These are phyloP conservation scores for Plasmodiophora brassicae DNA, from an alignment of 208 protist species.

Conservation along the genomic window DNA sequence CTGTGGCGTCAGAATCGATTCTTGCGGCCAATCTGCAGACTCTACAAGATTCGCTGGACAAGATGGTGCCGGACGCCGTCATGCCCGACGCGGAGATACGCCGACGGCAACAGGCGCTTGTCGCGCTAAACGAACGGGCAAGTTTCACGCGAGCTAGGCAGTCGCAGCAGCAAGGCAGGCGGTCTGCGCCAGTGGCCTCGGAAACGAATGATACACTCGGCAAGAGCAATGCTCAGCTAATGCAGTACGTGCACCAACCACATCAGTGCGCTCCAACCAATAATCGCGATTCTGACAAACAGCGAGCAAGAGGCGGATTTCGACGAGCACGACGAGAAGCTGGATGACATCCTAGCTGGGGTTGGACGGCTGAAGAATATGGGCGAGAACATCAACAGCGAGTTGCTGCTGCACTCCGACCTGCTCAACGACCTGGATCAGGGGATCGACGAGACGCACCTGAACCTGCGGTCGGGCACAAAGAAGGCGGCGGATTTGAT, in stretches of 20 bases:
- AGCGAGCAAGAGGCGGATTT: background rate
- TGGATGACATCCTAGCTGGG: background rate
- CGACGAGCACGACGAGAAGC: background rate
- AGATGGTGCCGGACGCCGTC: background rate
- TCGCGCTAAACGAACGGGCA: background rate
- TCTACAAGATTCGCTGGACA: background rate
- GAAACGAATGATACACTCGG: background rate
- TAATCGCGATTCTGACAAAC: background rate
- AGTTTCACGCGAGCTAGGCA: background rate
- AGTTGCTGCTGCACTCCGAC: conserved; percentile 11
- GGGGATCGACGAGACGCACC: background rate
- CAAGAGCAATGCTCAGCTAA: background rate
- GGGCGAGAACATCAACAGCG: background rate
- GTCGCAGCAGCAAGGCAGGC: background rate
- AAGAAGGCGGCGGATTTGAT: background rate
- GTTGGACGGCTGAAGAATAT: conserved; percentile 24
- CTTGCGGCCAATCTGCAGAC: background rate
- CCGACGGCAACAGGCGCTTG: background rate
- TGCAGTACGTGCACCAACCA: background rate
- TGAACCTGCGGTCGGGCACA: background rate
- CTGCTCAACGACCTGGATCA: conserved; percentile 14
- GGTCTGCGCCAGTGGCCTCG: background rate
- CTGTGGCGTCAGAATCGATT: background rate
- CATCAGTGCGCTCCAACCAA: background rate
- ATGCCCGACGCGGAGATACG: background rate